A percentile compares a stretch with the other conserved stretches of the same genome.
Conservation (phyloP, 768 basidiomycete species). For the Candolleomyces efflorescens region DNA sequence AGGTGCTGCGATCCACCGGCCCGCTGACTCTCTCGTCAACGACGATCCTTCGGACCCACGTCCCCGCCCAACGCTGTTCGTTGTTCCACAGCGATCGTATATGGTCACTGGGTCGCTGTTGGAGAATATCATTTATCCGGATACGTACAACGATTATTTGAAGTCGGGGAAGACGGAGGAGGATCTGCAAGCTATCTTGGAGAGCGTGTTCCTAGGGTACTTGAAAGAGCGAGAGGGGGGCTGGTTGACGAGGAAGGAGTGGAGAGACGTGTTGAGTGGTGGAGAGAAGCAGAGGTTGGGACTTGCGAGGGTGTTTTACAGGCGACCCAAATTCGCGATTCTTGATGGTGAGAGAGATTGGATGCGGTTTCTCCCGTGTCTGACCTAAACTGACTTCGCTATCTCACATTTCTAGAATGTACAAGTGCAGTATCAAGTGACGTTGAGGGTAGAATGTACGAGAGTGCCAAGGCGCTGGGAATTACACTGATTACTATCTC, state of each 20-base stretch:
- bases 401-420: slow-evolving; percentile 58
- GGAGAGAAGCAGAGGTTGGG: slow-evolving; percentile 98
- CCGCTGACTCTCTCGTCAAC: neutral
- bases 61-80: slow-evolving; percentile 56
- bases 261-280: slow-evolving; percentile 93
- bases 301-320: slow-evolving; percentile 91
- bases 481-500: slow-evolving; percentile 95
- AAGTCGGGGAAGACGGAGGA: slow-evolving; percentile 54
- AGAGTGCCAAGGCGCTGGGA: slow-evolving; percentile 81
- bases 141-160: slow-evolving; percentile 72
- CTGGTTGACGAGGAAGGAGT: slow-evolving; percentile 87
- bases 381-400: slow-evolving; percentile 1
- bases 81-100: slow-evolving; percentile 92
- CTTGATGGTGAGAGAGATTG: slow-evolving; percentile 76
- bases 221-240: slow-evolving; percentile 86
- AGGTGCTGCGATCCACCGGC: slow-evolving; percentile 14
- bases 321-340: slow-evolving; percentile 76
- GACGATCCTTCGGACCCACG: slow-evolving; percentile 1
- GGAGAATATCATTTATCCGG: slow-evolving; percentile 93
- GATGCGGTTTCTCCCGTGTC: neutral
- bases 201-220: slow-evolving; percentile 81
- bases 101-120: slow-evolving; percentile 84
- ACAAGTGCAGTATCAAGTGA: slow-evolving; percentile 95
- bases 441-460: slow-evolving; percentile 95
- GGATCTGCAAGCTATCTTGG: slow-evolving; percentile 73